Conservation (phyloP, 1,284 basidiomycete species). For the Naganishia sp. region DNA sequence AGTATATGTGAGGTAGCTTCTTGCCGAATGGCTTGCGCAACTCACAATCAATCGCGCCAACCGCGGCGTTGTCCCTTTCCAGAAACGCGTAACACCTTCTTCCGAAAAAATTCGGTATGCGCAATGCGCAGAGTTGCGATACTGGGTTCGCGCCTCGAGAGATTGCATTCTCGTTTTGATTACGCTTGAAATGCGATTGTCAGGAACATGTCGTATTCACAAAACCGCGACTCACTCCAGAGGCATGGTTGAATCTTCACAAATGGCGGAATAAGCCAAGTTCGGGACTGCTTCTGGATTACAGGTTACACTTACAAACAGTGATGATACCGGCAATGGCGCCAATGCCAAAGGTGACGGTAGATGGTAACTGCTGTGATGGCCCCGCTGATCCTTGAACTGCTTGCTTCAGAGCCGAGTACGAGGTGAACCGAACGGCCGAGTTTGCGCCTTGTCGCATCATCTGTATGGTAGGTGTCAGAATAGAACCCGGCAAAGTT, state of each 20-base stretch:
- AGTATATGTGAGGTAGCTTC: not conserved
- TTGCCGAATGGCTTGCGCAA: conserved; percentile 34
- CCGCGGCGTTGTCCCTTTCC: conserved; percentile 92
- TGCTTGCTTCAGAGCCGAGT: conserved; percentile 87
- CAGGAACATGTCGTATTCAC: not conserved
- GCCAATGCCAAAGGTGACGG: conserved; percentile 92
- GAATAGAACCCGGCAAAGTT: too few relatives aligned
- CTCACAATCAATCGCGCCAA: conserved; percentile 79
- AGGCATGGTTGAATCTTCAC: conserved; percentile 70
- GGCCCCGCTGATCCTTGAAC: conserved; percentile 80
- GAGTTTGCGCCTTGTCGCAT: conserved; percentile 97
- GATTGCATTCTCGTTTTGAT: conserved; percentile 98
- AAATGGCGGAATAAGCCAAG: not conserved
- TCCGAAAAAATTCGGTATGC: conserved; percentile 87
- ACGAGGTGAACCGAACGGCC: conserved; percentile 94
- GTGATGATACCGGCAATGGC: conserved; percentile 91
- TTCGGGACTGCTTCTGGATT: not conserved
- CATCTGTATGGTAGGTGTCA: conserved; percentile 64
- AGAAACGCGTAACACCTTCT: conserved; percentile 84
- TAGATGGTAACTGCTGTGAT: conserved; percentile 79
- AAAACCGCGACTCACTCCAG: conserved; percentile 67
- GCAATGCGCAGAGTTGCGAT: conserved; percentile 91
- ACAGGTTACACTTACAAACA: conserved; percentile 66
- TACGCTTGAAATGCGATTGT: conserved; percentile 61
- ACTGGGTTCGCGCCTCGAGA: conserved; percentile 75